These are phyloP conservation scores for Pythium aquatile DNA, from an alignment of 352 stramenopile species.

Conservation along the genomic window DNA sequence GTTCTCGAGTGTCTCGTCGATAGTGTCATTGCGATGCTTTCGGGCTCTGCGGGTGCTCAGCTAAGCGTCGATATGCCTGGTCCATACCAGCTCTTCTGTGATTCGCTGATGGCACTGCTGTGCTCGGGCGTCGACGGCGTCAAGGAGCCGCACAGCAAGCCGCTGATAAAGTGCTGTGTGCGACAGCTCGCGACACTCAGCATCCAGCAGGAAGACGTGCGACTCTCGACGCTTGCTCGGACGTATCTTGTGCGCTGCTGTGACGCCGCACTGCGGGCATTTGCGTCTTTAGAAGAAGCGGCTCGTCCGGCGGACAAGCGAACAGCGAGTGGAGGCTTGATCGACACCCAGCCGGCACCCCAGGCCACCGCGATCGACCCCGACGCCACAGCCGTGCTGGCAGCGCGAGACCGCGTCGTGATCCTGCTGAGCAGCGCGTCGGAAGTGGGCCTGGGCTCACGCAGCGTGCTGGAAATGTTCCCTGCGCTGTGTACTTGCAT, in stretches of 20 bases:
- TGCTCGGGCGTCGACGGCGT: slow-evolving; percentile 54
- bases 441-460: slow-evolving; percentile 53
- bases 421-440: slow-evolving; percentile 58
- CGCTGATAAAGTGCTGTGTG: slow-evolving; percentile 69
- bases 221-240: slow-evolving; percentile 44
- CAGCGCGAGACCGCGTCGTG: slow-evolving; percentile 60
- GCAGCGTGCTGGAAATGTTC: slow-evolving; percentile 73
- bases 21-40: slow-evolving; percentile 56
- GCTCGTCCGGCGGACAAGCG: neutral
- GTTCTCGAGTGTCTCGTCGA: slow-evolving; percentile 77
- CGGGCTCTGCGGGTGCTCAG: slow-evolving; percentile 24
- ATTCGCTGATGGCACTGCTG: slow-evolving; percentile 56
- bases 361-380: neutral
- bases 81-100: slow-evolving; percentile 41
- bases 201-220: slow-evolving; percentile 55
- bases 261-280: slow-evolving; percentile 46
- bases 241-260: slow-evolving; percentile 62
- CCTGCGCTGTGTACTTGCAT: slow-evolving; percentile 77
- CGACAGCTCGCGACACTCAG: slow-evolving; percentile 72
- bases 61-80: slow-evolving; percentile 21
- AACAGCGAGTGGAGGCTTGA: neutral
- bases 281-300: slow-evolving; percentile 41
- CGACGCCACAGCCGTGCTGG: slow-evolving; percentile 18
- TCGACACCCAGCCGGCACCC: neutral
- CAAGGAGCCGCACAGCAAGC: slow-evolving; percentile 47